Evolutionary conservation across 257 asterid species (phyloP).

Genomic region (Salvia miltiorrhiza): DNA sequence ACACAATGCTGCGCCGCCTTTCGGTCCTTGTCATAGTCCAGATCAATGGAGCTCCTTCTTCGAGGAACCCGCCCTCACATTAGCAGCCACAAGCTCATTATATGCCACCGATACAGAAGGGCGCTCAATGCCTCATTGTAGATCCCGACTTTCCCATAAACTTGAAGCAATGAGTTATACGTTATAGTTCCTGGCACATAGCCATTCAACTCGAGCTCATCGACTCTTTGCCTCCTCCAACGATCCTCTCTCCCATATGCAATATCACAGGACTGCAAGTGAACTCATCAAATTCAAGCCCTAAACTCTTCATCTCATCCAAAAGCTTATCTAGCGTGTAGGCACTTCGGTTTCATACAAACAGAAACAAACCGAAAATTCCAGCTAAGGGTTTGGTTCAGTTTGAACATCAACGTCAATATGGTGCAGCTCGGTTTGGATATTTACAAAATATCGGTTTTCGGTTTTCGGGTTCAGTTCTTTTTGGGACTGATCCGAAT

Average conservation of each 20-base stretch:
- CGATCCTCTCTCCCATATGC: conserved; percentile 95
- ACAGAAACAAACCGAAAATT: too few relatives aligned
- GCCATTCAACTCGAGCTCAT: conserved; percentile 65
- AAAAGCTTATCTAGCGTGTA: too few relatives aligned
- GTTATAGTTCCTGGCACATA: conserved; percentile 76
- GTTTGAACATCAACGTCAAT: too few relatives aligned
- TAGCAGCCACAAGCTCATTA: conserved; percentile 88
- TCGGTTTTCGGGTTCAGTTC: too few relatives aligned
- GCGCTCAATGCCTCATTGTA: conserved; percentile 78
- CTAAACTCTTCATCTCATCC: conserved; percentile 66
- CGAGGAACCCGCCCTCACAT: conserved; percentile 87
- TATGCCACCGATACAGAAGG: conserved; percentile 89
- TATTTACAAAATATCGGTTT: too few relatives aligned
- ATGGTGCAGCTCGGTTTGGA: too few relatives aligned
- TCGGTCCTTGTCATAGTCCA: conserved; percentile 81
- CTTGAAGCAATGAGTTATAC: conserved; percentile 85
- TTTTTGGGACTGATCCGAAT: too few relatives aligned
- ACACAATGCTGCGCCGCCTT: too few relatives aligned
- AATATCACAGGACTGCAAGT: conserved; percentile 89
- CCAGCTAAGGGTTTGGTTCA: too few relatives aligned
- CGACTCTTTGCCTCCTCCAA: conserved; percentile 71
- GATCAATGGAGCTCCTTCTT: conserved; percentile 77
- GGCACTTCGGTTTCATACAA: too few relatives aligned
- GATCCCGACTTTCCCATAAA: conserved; percentile 81
- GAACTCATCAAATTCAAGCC: conserved; percentile 84